Evolutionary conservation across 805 yeast genomes (phyloP).

Genomic region (Wickerhamomyces rabaulensis): DNA sequence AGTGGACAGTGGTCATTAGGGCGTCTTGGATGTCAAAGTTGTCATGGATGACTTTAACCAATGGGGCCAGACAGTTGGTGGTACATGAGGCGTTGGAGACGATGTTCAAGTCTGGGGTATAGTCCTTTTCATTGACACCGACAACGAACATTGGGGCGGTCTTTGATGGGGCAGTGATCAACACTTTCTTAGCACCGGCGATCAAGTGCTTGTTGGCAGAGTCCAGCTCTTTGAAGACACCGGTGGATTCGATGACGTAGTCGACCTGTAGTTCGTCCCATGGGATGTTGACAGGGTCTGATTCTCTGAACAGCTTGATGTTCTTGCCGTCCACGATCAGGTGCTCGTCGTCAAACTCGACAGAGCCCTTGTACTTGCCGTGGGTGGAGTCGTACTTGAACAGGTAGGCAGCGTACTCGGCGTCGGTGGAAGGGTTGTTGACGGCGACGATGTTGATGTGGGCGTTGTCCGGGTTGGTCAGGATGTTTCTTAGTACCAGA

Average conservation of each 20-base stretch:
- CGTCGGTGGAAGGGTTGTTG: constrained; percentile 87
- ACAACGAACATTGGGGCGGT: constrained; percentile 95
- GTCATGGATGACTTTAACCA: constrained; percentile 86
- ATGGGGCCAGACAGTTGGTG: constrained; percentile 93
- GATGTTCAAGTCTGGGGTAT: constrained; percentile 69
- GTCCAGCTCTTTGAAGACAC: constrained; percentile 81
- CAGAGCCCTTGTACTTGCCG: constrained; percentile 78
- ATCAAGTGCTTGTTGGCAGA: constrained; percentile 80
- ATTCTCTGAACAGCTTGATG: constrained; percentile 69
- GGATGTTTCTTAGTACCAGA: constrained; percentile 79
- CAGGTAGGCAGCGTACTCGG: constrained; percentile 92
- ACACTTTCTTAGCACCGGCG: constrained; percentile 93
- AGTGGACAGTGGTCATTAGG: constrained; percentile 94
- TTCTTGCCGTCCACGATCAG: constrained; percentile 65
- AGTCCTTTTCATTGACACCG: constrained; percentile 83
- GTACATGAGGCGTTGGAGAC: constrained; percentile 94
- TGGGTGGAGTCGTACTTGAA: constrained; percentile 95
- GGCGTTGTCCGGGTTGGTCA: constrained; percentile 35
- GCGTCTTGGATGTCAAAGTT: constrained; percentile 85
- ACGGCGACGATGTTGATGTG: constrained; percentile 73
- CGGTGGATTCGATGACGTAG: constrained; percentile 88
- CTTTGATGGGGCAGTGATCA: constrained; percentile 90
- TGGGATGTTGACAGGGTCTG: constrained; percentile 82
- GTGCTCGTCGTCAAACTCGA: constrained; percentile 48
- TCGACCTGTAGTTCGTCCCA: constrained; percentile 84